Base-by-base conservation (phyloP, 2,329 filamentous ascomycete species). In the Trichophaea hybrida region DNA sequence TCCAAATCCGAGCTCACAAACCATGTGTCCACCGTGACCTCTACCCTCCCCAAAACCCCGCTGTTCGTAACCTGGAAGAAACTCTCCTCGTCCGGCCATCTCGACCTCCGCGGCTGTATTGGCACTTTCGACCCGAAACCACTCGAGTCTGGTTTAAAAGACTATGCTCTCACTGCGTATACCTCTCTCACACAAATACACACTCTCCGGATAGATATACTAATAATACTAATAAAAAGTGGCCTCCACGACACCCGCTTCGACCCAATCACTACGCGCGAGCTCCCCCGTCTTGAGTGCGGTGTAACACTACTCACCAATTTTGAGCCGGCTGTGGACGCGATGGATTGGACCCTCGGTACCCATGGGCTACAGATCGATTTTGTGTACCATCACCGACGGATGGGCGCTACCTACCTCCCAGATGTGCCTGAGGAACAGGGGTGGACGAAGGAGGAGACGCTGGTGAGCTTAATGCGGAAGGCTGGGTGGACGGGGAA, bases 1-100 rank as follows among this genome's bases (percentile, higher is more conserved):
- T 58, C 57, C 44, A 56, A 50, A 6, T 58, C 57, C 44, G 59
- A 50, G 2, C 55, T 43, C 38, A 43, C 44, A 2, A 57, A 59
- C 51, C 48, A 49, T 12, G 13, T 15, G 10, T 34, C 46, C 5
- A 61, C 63, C 55, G 63, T 56, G 17, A 50, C 65, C 69, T 49
- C 70, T 69, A 61, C 69, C 68, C 65, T 61, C 66, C 64, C 66
- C 62, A 69, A 72, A 67, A 81, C 83, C 63, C 91, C 91, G 0
- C 78, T 97, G 43, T 97, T 97, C 71, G 87, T 98, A 51, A 95
- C 90, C 6, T 97, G 91, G 90, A 94, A 96, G 74, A 88, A 81
- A 0, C 68, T 88, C 58, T 81, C 79, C 6, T 72, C 76, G 13
- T 67, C 72, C 63, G 68, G 63, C 17, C 58, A 44, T 33, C 62